A percentile compares a stretch with the other conserved stretches of the same genome.
Evolutionary conservation across 306 rosid genomes (phyloP).

Genomic region (Nissolia schottii): DNA sequence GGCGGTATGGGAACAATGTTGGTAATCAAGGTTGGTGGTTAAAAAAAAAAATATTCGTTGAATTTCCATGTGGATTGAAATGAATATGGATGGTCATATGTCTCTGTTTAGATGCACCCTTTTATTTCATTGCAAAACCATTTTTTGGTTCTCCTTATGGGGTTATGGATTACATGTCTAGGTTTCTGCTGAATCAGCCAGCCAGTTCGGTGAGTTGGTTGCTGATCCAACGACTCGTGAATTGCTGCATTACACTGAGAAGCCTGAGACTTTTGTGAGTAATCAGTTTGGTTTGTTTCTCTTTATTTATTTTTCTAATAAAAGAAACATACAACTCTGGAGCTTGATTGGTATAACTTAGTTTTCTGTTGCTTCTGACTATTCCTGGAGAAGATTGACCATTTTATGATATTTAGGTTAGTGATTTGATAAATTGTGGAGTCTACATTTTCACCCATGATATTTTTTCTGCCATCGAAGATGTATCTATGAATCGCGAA

Average conservation of each 20-base stretch:
- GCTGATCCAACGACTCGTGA: constrained; percentile 89
- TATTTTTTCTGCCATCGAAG: constrained; percentile 59
- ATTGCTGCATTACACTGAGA: constrained; percentile 93
- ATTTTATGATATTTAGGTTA: constrained; percentile 49
- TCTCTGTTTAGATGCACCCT: background rate
- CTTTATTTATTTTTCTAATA: background rate
- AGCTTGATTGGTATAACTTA: background rate
- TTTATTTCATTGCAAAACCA: background rate
- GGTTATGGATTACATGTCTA: constrained; percentile 21
- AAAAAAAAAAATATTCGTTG: background rate
- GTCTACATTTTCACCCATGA: constrained; percentile 76
- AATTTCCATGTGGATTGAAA: background rate
- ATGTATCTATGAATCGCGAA: constrained; percentile 62
- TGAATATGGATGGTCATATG: background rate
- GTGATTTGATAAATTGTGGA: constrained; percentile 86
- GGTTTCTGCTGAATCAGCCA: constrained; percentile 95
- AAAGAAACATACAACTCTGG: background rate
- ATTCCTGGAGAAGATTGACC: constrained; percentile 18
- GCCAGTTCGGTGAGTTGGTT: constrained; percentile 83
- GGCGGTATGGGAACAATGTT: constrained; percentile 96
- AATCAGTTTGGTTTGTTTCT: constrained; percentile 15
- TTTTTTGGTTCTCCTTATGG: background rate
- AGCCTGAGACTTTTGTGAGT: constrained; percentile 94
- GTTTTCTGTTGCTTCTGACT: constrained; percentile 3
- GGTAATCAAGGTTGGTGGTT: constrained; percentile 75